Conservation (phyloP, 257 asterid genomes). For the Jacaranda mimosifolia region DNA sequence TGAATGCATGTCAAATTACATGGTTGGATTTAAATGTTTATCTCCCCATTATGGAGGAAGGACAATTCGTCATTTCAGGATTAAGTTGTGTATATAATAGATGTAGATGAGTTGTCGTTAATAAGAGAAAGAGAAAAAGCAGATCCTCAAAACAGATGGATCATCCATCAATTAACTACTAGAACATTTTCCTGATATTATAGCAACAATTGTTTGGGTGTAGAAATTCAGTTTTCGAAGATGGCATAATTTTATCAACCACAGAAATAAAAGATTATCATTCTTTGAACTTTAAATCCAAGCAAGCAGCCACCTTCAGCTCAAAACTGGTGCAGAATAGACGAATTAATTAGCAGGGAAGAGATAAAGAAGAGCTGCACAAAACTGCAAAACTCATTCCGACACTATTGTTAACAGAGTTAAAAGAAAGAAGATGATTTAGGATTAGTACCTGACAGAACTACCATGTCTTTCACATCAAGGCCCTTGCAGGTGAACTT, state of each 20-base stretch:
- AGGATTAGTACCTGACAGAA: constrained; percentile 62
- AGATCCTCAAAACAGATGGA: too few relatives aligned
- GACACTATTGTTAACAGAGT: background rate
- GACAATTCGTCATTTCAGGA: background rate
- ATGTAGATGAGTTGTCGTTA: too few relatives aligned
- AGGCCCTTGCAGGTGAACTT: constrained; percentile 73
- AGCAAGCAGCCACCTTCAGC: background rate
- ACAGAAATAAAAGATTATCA: background rate
- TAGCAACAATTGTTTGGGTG: background rate
- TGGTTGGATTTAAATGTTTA: background rate
- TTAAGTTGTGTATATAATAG: background rate
- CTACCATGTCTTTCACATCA: constrained; percentile 67
- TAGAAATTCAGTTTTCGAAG: background rate
- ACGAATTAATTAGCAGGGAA: background rate
- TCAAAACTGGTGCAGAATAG: background rate
- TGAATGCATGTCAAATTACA: background rate
- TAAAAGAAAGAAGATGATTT: background rate
- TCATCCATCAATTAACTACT: too few relatives aligned
- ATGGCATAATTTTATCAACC: background rate
- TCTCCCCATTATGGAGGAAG: background rate
- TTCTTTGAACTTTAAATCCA: constrained; percentile 14
- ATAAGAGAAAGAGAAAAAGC: too few relatives aligned
- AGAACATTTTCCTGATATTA: too few relatives aligned
- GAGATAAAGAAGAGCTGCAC: background rate
- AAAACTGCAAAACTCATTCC: background rate